Conservation (phyloP, 495 filamentous ascomycete species). For the Cercophora scortea region DNA sequence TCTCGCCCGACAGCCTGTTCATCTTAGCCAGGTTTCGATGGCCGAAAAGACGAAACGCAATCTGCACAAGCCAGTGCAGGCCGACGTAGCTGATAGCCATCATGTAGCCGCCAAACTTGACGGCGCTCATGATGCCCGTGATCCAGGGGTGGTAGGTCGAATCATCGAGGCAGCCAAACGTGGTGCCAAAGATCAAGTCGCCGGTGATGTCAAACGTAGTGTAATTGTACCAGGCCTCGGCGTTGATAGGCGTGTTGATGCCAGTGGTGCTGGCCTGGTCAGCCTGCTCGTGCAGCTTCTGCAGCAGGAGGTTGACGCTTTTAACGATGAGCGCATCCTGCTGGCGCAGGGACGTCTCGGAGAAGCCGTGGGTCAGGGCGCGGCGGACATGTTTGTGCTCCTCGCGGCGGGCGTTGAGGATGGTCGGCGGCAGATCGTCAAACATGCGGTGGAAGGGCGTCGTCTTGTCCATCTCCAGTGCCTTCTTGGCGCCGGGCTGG, state of each 20-base stretch:
- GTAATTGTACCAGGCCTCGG: conserved; percentile 43
- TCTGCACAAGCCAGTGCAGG: conserved; percentile 3
- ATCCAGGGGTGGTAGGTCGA: conserved; percentile 27
- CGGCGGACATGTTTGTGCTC: conserved; percentile 36
- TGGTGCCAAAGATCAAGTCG: conserved; percentile 46
- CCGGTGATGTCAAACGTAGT: conserved; percentile 52
- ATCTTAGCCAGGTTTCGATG: conserved; percentile 4
- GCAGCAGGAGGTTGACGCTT: conserved; percentile 34
- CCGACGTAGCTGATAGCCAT: conserved; percentile 17
- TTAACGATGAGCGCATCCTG: conserved; percentile 30
- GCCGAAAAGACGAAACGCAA: not conserved
- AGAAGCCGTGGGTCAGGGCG: conserved; percentile 42
- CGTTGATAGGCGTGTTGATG: conserved; percentile 20
- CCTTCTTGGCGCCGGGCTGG: not conserved
- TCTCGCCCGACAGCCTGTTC: not conserved
- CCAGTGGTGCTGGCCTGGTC: not conserved
- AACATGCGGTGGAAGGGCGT: conserved; percentile 14
- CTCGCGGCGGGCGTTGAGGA: conserved; percentile 20
- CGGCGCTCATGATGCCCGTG: conserved; percentile 16
- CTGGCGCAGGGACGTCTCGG: conserved; percentile 28
- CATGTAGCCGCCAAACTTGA: conserved; percentile 18
- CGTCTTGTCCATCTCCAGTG: conserved; percentile 27
- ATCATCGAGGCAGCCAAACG: conserved; percentile 41
- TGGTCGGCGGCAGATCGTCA: conserved; percentile 1
- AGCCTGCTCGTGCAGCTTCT: conserved; percentile 17